Evolutionary conservation across 306 rosid genomes (phyloP), one percentile per base, ranked within the genome.

Genomic region (Ormosia emarginata): DNA sequence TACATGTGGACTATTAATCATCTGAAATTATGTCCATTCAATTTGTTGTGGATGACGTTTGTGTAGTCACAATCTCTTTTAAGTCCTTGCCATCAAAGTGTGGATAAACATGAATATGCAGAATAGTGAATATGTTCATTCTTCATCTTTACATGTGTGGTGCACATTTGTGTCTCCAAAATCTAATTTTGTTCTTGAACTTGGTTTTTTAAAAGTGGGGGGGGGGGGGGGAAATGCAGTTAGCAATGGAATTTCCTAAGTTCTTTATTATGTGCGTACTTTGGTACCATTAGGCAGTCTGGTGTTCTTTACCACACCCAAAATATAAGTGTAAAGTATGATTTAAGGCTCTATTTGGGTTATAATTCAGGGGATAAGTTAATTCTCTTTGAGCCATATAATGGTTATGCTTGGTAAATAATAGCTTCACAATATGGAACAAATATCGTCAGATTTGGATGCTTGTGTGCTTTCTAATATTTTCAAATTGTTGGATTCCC

Each of bases 351-450:
- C 50, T 63, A 65, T 81, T 65, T 36, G 17, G 46, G 70, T 18
- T 17, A 53, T 62, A 66, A 44, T 66, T 81, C 44, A 29, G 57
- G 41, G 43, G 44, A 24, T 61, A n/a, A 40, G 67, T 73, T 32
- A 52, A 52, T 61, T 81, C 59, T 71, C 15, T n/a, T n/a, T 71
- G 41, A 58, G 56, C 43, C 34, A 34, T 47, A 47, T 46, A 33
- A 72, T 66, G 81, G 69, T 67, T 18, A 34, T 82, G 57, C 71
- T 67, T 37, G 56, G 68, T 74, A 65, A 74, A 64, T 67, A 75
- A 57, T 36, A 63, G 67, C 47, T 62, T 56, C 32, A 55, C 81
- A 57, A 66, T 65, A 66, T 71, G 62, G 81, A 71, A 47, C 3
- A 61, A 49, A 57, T 67, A 53, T 78, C 50, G 69, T 62, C 64